These are phyloP conservation scores for Arthrobotrys musiformis DNA, from an alignment of 2,329 filamentous ascomycete genomes.

Conservation along the genomic window DNA sequence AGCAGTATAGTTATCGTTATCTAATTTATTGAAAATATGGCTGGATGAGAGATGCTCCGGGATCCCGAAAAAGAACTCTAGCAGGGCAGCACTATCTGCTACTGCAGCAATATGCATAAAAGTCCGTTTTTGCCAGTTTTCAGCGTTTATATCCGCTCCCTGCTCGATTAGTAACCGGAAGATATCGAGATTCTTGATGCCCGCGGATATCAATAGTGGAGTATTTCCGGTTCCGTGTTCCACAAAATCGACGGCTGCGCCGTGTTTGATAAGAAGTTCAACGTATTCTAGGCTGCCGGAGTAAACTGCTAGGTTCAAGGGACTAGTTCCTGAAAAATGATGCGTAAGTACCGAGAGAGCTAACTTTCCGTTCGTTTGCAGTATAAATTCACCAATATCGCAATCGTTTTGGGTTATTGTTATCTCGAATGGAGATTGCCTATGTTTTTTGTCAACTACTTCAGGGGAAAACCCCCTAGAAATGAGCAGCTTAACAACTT, in stretches of 20 bases:
- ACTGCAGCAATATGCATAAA: not conserved
- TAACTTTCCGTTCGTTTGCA: too few species aligned
- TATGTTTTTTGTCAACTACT: not conserved
- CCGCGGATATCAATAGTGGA: not conserved
- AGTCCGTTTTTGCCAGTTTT: not conserved
- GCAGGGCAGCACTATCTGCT: not conserved
- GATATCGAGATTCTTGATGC: not conserved
- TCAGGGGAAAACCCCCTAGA: not conserved
- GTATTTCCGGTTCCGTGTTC: not conserved
- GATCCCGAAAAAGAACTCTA: not conserved
- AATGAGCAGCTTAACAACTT: not conserved
- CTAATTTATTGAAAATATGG: too few species aligned
- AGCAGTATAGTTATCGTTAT: too few species aligned
- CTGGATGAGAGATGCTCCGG: too few species aligned
- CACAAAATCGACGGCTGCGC: not conserved
- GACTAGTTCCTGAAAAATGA: too few species aligned
- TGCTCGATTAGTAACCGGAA: not conserved
- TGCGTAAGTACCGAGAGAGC: too few species aligned
- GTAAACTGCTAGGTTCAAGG: too few species aligned
- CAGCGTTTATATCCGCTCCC: not conserved
- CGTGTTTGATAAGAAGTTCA: slow-evolving; percentile 9
- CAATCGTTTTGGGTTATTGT: too few species aligned
- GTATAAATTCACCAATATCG: not conserved
- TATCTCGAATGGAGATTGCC: not conserved
- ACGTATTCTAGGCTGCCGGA: not conserved